Evolutionary conservation across 2,329 filamentous ascomycete genomes (phyloP), one percentile per base, ranked within the genome.

Genomic region (Fusarium algeriense): DNA sequence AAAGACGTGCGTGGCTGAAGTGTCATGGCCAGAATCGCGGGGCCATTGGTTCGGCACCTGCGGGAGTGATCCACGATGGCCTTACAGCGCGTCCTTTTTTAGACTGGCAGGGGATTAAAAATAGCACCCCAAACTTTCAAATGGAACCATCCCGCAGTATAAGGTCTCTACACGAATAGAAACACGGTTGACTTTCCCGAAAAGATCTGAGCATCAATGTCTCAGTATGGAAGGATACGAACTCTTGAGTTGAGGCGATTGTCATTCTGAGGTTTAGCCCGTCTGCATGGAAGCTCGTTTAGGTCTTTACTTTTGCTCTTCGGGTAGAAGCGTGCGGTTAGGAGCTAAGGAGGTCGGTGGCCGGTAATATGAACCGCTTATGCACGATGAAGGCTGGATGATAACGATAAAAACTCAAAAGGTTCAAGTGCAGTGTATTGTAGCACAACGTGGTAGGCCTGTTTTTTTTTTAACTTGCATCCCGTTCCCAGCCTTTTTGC

Each of bases 1-100:
- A 67, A 48, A 64, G 60, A 64, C 55, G 53, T 65, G 64, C 63
- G 68, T 75, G 74, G 69, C 71, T 66, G 44, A 66, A 32, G 56
- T 67, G 70, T 64, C 67, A 73, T 68, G 53, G 49, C 65, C 64
- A 41, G 41, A 49, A 71, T 54, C 60, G 60, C 37, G 37, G 48
- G 61, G 50, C 35, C 43, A 74, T 75, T 74, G 73, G 71, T 19
- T 65, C 64, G 64, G 64, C 60, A 59, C 23, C 52, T 43, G 26
- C 60, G 46, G 50, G 65, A 62, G 45, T 44, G 67, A 65, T 70
- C 70, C 62, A 72, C 69, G 57, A 7, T 67, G 63, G 60, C 48
- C 58, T 52, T 63, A 61, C 44, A 41, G 49, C 37, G 49, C 52
- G 56, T 58, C 54, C 57, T 58, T 49, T 63, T 63, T 54, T 67